Evolutionary conservation across 140 eudicot species (phyloP).

Genomic region (Anethum foeniculum): DNA sequence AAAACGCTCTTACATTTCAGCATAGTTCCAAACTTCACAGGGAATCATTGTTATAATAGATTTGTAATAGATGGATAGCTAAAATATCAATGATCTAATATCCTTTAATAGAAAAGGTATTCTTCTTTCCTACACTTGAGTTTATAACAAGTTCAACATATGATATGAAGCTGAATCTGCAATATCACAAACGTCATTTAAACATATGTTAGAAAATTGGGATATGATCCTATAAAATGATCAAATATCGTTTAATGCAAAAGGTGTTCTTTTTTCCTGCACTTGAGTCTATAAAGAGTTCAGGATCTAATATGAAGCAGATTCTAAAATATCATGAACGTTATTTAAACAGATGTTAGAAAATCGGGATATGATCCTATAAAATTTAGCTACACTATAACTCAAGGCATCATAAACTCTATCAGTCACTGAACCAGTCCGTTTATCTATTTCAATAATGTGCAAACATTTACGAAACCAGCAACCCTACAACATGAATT

Average conservation of each 20-base stretch:
- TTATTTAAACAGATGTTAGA: too few relatives aligned
- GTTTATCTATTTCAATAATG: too few relatives aligned
- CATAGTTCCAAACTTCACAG: neutral
- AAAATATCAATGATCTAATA: neutral
- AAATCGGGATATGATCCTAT: neutral
- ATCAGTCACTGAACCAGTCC: neutral
- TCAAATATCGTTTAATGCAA: too few relatives aligned
- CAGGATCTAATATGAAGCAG: neutral
- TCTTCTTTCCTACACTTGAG: too few relatives aligned
- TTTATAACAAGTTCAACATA: too few relatives aligned
- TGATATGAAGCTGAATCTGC: too few relatives aligned
- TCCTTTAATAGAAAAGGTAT: neutral
- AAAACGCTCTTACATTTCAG: neutral
- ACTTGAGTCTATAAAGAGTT: neutral
- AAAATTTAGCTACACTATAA: too few relatives aligned
- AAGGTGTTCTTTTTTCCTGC: neutral
- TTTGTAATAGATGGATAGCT: neutral
- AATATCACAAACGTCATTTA: too few relatives aligned
- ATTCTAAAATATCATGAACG: neutral
- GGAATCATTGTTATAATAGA: neutral
- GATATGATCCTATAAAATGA: too few relatives aligned
- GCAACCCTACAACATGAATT: too few relatives aligned
- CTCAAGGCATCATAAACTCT: neutral
- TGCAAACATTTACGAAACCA: neutral
- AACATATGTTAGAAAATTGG: too few relatives aligned